phyloP scores from a whole-genome alignment of 2,329 filamentous ascomycete genomes.

The Sarocladiaceae sp. region DNA sequence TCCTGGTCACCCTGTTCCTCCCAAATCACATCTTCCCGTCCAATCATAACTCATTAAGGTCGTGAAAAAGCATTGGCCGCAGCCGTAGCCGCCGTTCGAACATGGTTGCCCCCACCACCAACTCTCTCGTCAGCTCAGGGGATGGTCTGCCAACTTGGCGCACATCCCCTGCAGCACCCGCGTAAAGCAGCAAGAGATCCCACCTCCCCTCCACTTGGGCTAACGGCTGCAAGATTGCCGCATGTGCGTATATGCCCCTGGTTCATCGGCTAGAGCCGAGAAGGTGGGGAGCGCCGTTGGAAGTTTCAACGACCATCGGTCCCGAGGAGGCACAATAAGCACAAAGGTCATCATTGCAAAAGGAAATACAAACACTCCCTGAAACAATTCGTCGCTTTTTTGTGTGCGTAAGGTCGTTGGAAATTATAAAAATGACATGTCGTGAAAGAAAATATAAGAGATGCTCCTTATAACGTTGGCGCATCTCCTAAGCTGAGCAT shows the following conservation, averaged over 20 bases:
- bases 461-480: too few relatives aligned
- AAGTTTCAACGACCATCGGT: neutral
- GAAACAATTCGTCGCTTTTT: constrained; percentile 1
- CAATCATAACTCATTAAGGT: constrained; percentile 13
- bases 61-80: constrained; percentile 9
- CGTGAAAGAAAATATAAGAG: constrained; percentile 14
- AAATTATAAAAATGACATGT: neutral
- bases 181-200: constrained; percentile 15
- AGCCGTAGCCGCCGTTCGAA: constrained; percentile 1
- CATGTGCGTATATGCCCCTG: constrained; percentile 1
- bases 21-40: constrained; percentile 5
- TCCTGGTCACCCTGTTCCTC: neutral
- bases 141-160: constrained; percentile 6
- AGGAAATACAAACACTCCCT: too few relatives aligned
- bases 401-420: neutral
- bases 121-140: constrained; percentile 7
- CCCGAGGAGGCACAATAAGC: neutral
- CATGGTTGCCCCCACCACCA: neutral
- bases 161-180: constrained; percentile 7
- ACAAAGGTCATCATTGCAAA: neutral
- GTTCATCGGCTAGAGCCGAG: constrained; percentile 11
- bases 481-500: neutral
- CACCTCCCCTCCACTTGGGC: neutral
- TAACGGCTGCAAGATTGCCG: constrained; percentile 13
- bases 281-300: neutral